These are phyloP conservation scores for Tetrapisispora iriomotensis DNA, from an alignment of 805 yeast species.

Conservation along the genomic window DNA sequence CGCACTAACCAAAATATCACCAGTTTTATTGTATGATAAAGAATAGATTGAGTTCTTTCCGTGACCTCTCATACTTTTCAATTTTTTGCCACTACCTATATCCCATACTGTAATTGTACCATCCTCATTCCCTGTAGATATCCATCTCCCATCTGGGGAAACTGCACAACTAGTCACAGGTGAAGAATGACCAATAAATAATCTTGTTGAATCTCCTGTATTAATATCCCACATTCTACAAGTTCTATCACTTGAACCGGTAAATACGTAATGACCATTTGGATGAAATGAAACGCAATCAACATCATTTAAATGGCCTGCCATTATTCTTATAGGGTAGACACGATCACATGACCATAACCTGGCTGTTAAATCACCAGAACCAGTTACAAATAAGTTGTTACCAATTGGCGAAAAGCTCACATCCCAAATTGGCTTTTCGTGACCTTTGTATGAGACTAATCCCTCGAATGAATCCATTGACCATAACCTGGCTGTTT, in stretches of 20 bases:
- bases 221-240: slow-evolving; percentile 97
- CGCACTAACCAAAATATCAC: slow-evolving; percentile 79
- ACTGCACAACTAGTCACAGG: slow-evolving; percentile 79
- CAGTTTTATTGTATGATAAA: slow-evolving; percentile 74
- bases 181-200: slow-evolving; percentile 85
- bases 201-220: slow-evolving; percentile 78
- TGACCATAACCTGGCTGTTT: slow-evolving; percentile 88
- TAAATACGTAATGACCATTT: slow-evolving; percentile 84
- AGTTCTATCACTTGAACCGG: slow-evolving; percentile 92
- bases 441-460: slow-evolving; percentile 90
- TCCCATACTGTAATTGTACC: slow-evolving; percentile 86
- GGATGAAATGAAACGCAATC: slow-evolving; percentile 95
- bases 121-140: slow-evolving; percentile 93
- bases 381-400: slow-evolving; percentile 88
- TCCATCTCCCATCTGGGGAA: slow-evolving; percentile 94
- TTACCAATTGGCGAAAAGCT: slow-evolving; percentile 90
- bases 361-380: slow-evolving; percentile 95
- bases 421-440: slow-evolving; percentile 96
- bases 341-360: slow-evolving; percentile 97
- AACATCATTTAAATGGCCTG: slow-evolving; percentile 94
- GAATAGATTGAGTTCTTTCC: slow-evolving; percentile 82
- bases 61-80: slow-evolving; percentile 92
- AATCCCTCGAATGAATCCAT: slow-evolving; percentile 78
- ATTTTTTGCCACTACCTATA: slow-evolving; percentile 76
- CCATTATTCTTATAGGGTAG: slow-evolving; percentile 88